phyloP scores from a whole-genome alignment of 257 asterid genomes.

The Nicotiana benthamiana region DNA sequence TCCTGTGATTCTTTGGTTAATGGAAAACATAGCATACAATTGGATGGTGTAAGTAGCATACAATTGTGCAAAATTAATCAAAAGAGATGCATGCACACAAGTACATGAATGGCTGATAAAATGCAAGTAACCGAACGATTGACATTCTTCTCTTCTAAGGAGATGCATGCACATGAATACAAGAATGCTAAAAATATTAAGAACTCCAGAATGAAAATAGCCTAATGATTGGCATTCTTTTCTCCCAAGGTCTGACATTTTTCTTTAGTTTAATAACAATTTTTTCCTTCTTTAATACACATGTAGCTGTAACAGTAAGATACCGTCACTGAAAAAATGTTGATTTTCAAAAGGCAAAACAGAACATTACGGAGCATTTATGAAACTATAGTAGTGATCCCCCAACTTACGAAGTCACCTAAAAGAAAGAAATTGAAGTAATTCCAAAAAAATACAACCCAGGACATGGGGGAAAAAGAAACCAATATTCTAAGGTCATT shows the following conservation, averaged over 20 bases:
- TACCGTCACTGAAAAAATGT: not conserved
- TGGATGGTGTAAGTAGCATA: not conserved
- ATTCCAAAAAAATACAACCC: not conserved
- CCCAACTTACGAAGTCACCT: not conserved
- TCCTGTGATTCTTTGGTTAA: not conserved
- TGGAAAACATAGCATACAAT: not conserved
- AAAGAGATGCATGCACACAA: not conserved
- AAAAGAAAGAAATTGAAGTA: not conserved
- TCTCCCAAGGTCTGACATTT: not conserved
- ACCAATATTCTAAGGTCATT: not conserved
- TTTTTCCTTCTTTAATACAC: not conserved
- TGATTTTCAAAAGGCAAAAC: not conserved
- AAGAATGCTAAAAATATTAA: not conserved
- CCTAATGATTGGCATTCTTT: not conserved
- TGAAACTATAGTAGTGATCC: not conserved
- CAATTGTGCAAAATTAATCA: not conserved
- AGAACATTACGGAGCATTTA: not conserved
- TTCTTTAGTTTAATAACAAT: not conserved
- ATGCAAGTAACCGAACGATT: not conserved
- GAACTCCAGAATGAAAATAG: not conserved
- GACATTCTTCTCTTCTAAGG: not conserved
- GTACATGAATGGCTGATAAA: not conserved
- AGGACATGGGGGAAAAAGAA: not conserved
- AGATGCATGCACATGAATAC: not conserved
- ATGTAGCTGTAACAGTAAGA: not conserved